Evolutionary conservation across 768 basidiomycete genomes (phyloP).

Genomic region (Tylopilus sp.): DNA sequence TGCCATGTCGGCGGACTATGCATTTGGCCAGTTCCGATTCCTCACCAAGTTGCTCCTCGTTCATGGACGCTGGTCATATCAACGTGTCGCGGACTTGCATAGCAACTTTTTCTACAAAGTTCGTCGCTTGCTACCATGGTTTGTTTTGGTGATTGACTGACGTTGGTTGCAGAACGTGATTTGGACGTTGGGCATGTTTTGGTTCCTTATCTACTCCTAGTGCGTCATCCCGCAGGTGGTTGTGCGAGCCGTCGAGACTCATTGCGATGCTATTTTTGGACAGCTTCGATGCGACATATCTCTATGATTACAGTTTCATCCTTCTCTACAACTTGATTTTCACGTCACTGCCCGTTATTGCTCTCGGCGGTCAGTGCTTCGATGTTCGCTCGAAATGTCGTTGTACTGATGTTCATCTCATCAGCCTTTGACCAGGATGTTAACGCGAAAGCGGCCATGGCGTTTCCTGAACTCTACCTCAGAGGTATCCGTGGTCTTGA

Average conservation of each 20-base stretch:
- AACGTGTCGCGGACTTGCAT: constrained; percentile 94
- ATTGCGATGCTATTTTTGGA: constrained; percentile 16
- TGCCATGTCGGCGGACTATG: constrained; percentile 98
- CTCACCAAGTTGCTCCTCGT: constrained; percentile 87
- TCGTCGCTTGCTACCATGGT: neutral
- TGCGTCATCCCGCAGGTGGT: constrained; percentile 32
- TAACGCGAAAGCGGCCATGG: constrained; percentile 83
- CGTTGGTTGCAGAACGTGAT: constrained; percentile 64
- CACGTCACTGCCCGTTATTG: constrained; percentile 89
- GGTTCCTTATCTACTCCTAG: constrained; percentile 90
- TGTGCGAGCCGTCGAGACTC: neutral
- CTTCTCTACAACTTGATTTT: constrained; percentile 89
- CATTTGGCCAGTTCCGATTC: constrained; percentile 96
- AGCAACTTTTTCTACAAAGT: constrained; percentile 98
- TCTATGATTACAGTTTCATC: constrained; percentile 94
- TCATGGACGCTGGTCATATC: constrained; percentile 97
- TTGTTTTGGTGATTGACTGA: neutral
- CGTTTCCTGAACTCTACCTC: constrained; percentile 94
- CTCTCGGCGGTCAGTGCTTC: constrained; percentile 62
- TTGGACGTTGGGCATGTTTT: constrained; percentile 92
- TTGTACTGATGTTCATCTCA: constrained; percentile 7
- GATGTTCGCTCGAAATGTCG: neutral
- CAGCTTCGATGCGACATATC: constrained; percentile 91
- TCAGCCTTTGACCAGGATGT: constrained; percentile 92
- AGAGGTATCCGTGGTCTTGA: constrained; percentile 92